These are phyloP conservation scores for Alternaria postmessia DNA, from an alignment of 2,329 filamentous ascomycete genomes.

Conservation along the genomic window DNA sequence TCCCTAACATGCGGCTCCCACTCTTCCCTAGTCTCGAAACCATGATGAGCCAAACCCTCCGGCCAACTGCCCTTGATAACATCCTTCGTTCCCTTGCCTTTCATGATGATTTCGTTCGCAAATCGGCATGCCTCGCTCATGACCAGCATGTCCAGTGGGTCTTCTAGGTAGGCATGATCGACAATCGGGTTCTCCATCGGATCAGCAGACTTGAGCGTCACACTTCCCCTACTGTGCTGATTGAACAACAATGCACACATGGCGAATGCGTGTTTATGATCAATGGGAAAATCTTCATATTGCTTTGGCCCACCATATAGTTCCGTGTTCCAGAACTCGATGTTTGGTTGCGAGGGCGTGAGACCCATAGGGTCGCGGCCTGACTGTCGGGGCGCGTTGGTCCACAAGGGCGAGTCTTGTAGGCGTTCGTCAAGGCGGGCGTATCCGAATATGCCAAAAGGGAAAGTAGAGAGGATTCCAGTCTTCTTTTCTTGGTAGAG, in stretches of 20 bases:
- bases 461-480: conserved; percentile 67
- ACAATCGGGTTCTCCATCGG: conserved; percentile 63
- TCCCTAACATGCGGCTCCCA: conserved; percentile 67
- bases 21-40: conserved; percentile 62
- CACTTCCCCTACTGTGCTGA: conserved; percentile 64
- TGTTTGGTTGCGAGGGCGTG: conserved; percentile 63
- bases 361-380: conserved; percentile 70
- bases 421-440: conserved; percentile 69
- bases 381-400: conserved; percentile 53
- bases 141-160: conserved; percentile 67
- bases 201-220: conserved; percentile 60
- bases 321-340: conserved; percentile 70
- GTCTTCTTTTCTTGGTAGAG: conserved; percentile 67
- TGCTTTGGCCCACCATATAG: conserved; percentile 69
- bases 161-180: conserved; percentile 65
- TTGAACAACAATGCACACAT: conserved; percentile 67
- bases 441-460: conserved; percentile 69
- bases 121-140: conserved; percentile 66
- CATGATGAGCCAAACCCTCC: conserved; percentile 60
- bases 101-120: conserved; percentile 67
- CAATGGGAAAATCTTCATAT: conserved; percentile 61
- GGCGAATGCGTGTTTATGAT: conserved; percentile 64
- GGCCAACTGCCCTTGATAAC: conserved; percentile 70
- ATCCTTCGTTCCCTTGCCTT: conserved; percentile 65
- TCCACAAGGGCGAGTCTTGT: conserved; percentile 63